These are phyloP conservation scores for Globisporangium megalacanthum DNA, from an alignment of 352 stramenopile genomes.

Conservation along the genomic window DNA sequence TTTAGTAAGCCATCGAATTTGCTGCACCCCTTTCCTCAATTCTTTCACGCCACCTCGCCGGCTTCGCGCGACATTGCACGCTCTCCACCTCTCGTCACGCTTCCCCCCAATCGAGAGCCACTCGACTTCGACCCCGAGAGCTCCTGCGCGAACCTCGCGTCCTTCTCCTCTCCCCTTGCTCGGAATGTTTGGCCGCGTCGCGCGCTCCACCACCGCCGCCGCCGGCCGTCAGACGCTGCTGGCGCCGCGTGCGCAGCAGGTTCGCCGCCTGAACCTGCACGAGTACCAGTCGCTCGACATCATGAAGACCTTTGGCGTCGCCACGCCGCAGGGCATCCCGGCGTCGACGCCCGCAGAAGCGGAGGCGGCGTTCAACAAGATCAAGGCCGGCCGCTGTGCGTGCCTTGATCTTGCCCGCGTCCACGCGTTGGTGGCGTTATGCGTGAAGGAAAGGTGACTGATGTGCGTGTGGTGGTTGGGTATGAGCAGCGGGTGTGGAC, in stretches of 20 bases:
- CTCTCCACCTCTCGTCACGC: no score
- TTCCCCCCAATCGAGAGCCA: no score
- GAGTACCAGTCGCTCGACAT: conserved; percentile 94
- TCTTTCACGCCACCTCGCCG: not conserved
- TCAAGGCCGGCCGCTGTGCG: conserved; percentile 67
- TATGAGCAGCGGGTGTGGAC: conserved; percentile 65
- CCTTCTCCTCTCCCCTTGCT: not conserved
- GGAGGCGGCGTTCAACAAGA: conserved; percentile 72
- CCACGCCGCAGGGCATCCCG: conserved; percentile 60
- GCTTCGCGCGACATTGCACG: not conserved
- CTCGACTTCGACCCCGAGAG: not conserved
- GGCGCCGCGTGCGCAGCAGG: conserved; percentile 56
- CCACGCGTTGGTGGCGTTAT: no score
- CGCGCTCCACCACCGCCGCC: conserved; percentile 23
- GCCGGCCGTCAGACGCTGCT: no score
- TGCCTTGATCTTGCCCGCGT: conserved; percentile 14
- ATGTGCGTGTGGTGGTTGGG: not conserved
- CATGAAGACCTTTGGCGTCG: conserved; percentile 88
- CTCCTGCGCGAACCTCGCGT: not conserved
- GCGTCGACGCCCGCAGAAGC: conserved; percentile 79
- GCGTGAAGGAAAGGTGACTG: no score
- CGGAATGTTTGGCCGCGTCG: conserved; percentile 51
- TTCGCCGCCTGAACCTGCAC: conserved; percentile 91
- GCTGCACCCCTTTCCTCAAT: not conserved
- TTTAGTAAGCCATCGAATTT: not conserved